These are phyloP conservation scores for Hypoxylon fragiforme DNA, from an alignment of 495 filamentous ascomycete species.

Conservation along the genomic window DNA sequence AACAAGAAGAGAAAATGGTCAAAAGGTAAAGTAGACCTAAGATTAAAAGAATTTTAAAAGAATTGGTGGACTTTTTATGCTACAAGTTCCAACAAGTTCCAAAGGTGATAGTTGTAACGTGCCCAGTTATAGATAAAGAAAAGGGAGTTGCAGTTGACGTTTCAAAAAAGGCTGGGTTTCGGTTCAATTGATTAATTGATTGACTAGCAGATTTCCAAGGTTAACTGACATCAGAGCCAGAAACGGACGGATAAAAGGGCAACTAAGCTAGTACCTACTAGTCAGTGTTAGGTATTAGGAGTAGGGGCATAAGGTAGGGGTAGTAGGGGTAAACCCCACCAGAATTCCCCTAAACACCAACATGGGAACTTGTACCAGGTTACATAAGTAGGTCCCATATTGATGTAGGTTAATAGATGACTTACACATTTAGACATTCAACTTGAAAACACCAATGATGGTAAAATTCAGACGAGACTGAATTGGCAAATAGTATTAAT, in stretches of 20 bases:
- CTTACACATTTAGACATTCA: background rate
- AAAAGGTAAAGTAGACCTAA: too few species aligned
- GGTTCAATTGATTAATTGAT: conserved; percentile 22
- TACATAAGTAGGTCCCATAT: too few species aligned
- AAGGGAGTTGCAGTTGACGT: conserved; percentile 15
- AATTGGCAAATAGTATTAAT: conserved; percentile 29
- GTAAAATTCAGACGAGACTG: background rate
- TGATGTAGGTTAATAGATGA: background rate
- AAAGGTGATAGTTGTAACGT: too few species aligned
- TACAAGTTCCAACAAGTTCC: too few species aligned
- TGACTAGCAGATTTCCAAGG: background rate
- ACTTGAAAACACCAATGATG: too few species aligned
- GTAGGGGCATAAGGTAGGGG: too few species aligned
- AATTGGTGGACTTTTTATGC: background rate
- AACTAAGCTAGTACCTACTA: background rate
- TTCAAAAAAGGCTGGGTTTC: conserved; percentile 21
- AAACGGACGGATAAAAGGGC: conserved; percentile 11
- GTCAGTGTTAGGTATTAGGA: too few species aligned
- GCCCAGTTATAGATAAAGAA: conserved; percentile 3
- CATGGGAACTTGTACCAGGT: too few species aligned
- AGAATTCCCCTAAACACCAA: conserved; percentile 3
- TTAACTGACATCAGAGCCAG: conserved; percentile 15
- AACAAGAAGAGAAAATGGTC: too few species aligned
- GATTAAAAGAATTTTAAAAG: background rate
- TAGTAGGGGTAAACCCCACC: conserved; percentile 1